phyloP scores from a whole-genome alignment of 768 basidiomycete genomes.

The Russula compacta region DNA sequence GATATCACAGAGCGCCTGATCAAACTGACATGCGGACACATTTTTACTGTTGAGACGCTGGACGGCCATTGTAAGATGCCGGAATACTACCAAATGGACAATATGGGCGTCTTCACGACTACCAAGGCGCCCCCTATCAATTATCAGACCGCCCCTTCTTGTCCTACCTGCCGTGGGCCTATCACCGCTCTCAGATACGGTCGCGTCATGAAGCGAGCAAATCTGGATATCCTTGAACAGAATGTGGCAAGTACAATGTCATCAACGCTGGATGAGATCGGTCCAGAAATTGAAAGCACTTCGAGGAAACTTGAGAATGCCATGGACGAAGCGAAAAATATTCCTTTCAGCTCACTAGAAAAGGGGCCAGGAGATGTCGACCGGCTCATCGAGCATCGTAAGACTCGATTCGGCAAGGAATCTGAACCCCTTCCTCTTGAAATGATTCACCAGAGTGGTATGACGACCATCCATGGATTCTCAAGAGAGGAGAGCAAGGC shows the following conservation, averaged over 20 bases:
- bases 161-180: slow-evolving; percentile 30
- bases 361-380: not conserved
- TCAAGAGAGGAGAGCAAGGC: slow-evolving; percentile 16
- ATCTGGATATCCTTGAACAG: slow-evolving; percentile 31
- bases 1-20: slow-evolving; percentile 27
- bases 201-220: slow-evolving; percentile 29
- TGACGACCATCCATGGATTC: slow-evolving; percentile 21
- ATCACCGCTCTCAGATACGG: slow-evolving; percentile 31
- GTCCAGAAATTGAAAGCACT: slow-evolving; percentile 11
- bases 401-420: slow-evolving; percentile 1
- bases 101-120: slow-evolving; percentile 20
- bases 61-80: slow-evolving; percentile 30
- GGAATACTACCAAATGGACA: slow-evolving; percentile 25
- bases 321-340: slow-evolving; percentile 17
- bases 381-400: not conserved
- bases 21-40: slow-evolving; percentile 30
- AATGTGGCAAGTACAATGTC: slow-evolving; percentile 30
- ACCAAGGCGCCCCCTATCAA: slow-evolving; percentile 25
- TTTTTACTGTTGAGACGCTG: slow-evolving; percentile 34
- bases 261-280: slow-evolving; percentile 15
- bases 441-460: slow-evolving; percentile 4
- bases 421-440: slow-evolving; percentile 18
- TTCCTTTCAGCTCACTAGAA: not conserved
- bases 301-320: not conserved
- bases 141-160: slow-evolving; percentile 26